A percentile compares a stretch with the other conserved stretches of the same genome.
phyloP scores from a whole-genome alignment of 2,329 filamentous ascomycete genomes.

The Cryphonectria parasitica region DNA sequence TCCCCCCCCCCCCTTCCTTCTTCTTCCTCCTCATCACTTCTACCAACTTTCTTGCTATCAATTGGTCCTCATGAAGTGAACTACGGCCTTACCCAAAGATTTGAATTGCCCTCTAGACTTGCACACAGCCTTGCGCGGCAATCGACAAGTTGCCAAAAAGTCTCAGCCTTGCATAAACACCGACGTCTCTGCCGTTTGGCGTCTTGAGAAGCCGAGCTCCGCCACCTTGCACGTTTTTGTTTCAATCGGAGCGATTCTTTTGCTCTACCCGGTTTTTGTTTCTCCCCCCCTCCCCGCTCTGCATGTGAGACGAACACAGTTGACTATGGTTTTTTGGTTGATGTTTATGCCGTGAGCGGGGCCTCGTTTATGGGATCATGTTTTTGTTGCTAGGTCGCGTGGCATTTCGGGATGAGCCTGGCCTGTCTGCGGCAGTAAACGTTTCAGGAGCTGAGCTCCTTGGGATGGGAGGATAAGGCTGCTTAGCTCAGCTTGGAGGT shows the following conservation, averaged over 20 bases:
- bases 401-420: constrained; percentile 11
- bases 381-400: constrained; percentile 3
- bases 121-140: constrained; percentile 3
- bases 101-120: background rate
- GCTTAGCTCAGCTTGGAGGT: constrained; percentile 18
- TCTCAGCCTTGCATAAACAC: constrained; percentile 26
- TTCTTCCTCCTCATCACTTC: background rate
- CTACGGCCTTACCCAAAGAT: background rate
- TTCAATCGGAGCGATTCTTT: background rate
- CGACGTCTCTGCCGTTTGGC: constrained; percentile 16
- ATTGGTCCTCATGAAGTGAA: background rate
- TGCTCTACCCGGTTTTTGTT: background rate
- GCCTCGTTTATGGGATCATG: background rate
- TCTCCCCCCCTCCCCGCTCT: background rate
- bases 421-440: constrained; percentile 16
- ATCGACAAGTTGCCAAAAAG: background rate
- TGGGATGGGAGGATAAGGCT: constrained; percentile 2
- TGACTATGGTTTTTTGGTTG: background rate
- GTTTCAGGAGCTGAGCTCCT: constrained; percentile 19
- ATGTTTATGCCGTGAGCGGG: background rate
- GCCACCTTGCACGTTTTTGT: background rate
- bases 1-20: too few relatives aligned
- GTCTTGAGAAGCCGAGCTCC: background rate
- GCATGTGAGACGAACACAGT: constrained; percentile 25
- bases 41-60: background rate